A percentile compares a stretch with the other conserved stretches of the same genome.
phyloP scores from a whole-genome alignment of 305 asterid species.

The Solanum hybrid region DNA sequence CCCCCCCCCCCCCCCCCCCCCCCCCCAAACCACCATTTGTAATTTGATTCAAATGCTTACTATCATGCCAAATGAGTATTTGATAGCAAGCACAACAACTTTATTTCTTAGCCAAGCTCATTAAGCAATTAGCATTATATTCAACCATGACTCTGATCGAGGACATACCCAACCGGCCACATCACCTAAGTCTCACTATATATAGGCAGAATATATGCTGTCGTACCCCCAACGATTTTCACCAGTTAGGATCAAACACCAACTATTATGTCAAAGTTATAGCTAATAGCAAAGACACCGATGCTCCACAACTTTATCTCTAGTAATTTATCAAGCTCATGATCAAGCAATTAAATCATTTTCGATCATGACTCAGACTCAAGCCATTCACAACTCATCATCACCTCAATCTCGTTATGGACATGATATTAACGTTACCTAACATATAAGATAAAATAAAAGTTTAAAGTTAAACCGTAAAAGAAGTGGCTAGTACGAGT shows the following conservation, averaged over 20 bases:
- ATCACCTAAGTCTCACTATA: too few species aligned
- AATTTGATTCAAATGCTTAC: background rate
- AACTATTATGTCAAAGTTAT: background rate
- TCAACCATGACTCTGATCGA: too few species aligned
- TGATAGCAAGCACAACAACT: background rate
- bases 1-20: too few species aligned
- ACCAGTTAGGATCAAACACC: background rate
- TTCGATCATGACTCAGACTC: background rate
- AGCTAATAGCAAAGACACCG: background rate
- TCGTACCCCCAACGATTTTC: too few species aligned
- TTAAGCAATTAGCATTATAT: background rate
- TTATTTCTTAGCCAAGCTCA: background rate
- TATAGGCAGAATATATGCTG: too few species aligned
- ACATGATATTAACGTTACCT: background rate
- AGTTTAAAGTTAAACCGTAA: background rate
- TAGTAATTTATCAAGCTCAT: background rate
- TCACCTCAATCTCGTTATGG: background rate
- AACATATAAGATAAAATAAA: background rate
- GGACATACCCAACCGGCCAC: too few species aligned
- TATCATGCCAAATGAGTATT: background rate
- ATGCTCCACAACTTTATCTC: background rate
- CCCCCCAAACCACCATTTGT: background rate
- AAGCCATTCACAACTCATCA: too few species aligned
- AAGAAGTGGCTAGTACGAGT: background rate
- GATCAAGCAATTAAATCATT: background rate